phyloP scores from a whole-genome alignment of 305 asterid genomes.

The Fraxinus albicans region DNA sequence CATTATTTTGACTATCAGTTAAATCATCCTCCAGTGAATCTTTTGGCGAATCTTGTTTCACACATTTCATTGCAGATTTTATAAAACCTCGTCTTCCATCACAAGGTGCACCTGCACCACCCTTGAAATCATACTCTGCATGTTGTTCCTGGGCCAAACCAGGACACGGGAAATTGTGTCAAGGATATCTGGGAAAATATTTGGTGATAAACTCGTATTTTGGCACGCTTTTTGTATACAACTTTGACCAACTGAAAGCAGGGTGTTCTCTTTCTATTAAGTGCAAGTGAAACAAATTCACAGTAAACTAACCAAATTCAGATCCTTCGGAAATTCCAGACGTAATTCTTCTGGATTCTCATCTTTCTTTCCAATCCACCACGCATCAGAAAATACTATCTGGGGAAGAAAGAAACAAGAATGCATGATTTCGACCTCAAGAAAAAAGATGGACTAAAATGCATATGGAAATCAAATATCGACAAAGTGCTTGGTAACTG shows the following conservation, averaged over 20 bases:
- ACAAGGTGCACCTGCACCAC: constrained; percentile 65
- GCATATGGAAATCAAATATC: not conserved
- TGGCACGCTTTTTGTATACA: not conserved
- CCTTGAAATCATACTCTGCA: constrained; percentile 67
- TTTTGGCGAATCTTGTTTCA: constrained; percentile 48
- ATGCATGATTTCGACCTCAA: constrained; percentile 15
- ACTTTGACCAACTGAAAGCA: constrained; percentile 5
- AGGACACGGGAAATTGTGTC: constrained; percentile 18
- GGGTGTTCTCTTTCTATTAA: constrained; percentile 17
- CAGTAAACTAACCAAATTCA: constrained; percentile 51
- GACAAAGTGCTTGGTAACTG: constrained; percentile 7
- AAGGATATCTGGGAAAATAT: constrained; percentile 20
- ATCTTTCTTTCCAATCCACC: constrained; percentile 91
- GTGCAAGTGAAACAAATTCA: constrained; percentile 20
- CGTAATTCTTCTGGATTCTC: constrained; percentile 81
- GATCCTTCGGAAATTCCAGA: constrained; percentile 69
- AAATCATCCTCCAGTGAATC: constrained; percentile 42
- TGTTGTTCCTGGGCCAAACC: constrained; percentile 46
- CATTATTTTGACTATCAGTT: constrained; percentile 46
- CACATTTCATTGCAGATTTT: constrained; percentile 32
- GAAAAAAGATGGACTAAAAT: constrained; percentile 3
- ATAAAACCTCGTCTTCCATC: constrained; percentile 32
- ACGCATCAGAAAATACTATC: constrained; percentile 89
- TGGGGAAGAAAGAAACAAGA: constrained; percentile 35
- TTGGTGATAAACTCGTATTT: not conserved